These are phyloP conservation scores for Musa itinerans DNA, from an alignment of 176 grass and related monocot species.

Conservation along the genomic window DNA sequence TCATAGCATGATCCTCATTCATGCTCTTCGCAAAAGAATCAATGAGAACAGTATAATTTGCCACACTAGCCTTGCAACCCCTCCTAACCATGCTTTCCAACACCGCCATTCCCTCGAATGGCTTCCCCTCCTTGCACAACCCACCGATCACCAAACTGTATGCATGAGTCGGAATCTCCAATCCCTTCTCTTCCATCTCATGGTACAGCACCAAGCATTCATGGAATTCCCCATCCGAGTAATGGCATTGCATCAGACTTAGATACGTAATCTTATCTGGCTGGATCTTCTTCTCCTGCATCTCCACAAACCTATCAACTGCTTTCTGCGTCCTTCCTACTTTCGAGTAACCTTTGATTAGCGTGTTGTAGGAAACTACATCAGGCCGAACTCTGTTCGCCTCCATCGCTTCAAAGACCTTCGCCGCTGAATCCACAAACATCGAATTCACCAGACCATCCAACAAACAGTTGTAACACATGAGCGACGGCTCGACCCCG, in stretches of 20 bases:
- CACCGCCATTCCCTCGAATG: slow-evolving; percentile 60
- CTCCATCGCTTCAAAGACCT: slow-evolving; percentile 75
- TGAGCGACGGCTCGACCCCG: slow-evolving; percentile 46
- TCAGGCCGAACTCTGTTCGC: slow-evolving; percentile 32
- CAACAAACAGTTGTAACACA: slow-evolving; percentile 85
- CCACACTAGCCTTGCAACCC: slow-evolving; percentile 45
- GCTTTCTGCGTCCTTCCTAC: slow-evolving; percentile 44
- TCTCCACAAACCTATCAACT: slow-evolving; percentile 27
- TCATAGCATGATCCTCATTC: slow-evolving; percentile 49
- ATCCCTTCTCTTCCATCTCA: slow-evolving; percentile 71
- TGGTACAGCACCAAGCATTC: slow-evolving; percentile 51
- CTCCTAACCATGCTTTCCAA: slow-evolving; percentile 66
- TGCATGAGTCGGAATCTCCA: slow-evolving; percentile 67
- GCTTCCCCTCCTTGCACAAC: slow-evolving; percentile 56
- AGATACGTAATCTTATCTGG: slow-evolving; percentile 78
- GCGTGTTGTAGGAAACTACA: slow-evolving; percentile 63
- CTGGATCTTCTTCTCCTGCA: slow-evolving; percentile 34
- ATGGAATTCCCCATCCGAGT: slow-evolving; percentile 38
- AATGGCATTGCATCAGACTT: slow-evolving; percentile 64
- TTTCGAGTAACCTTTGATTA: slow-evolving; percentile 75
- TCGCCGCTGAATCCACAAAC: slow-evolving; percentile 64
- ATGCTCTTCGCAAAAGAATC: slow-evolving; percentile 51
- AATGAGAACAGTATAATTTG: slow-evolving; percentile 57
- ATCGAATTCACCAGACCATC: slow-evolving; percentile 62
- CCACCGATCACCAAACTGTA: slow-evolving; percentile 50